Evolutionary conservation across 768 basidiomycete species (phyloP), one percentile per base, ranked within the genome.

Genomic region (Tylopilus intermedius): DNA sequence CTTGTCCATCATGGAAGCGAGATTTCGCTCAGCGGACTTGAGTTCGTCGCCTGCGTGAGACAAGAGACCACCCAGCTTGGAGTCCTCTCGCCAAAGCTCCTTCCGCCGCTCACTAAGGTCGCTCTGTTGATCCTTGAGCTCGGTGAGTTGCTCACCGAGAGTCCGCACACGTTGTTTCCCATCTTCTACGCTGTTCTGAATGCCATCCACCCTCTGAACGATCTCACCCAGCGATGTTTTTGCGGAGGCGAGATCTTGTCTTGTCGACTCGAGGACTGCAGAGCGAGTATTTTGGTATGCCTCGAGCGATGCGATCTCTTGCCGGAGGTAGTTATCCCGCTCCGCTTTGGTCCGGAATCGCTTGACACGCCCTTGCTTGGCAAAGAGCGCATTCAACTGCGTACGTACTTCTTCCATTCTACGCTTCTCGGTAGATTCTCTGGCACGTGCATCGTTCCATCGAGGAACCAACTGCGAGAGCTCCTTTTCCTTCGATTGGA

Each of bases 1-100:
- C 76, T 94, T 93, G 69, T 99, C 96, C 91, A 98, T 95, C 85
- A 95, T 96, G 14, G 85, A 78, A 5, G 88, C 83, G 30, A 98
- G 72, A 11, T 71, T 73, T 49, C 94, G 76, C 70, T 98, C 93
- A 0, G 90, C 84, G 2, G 78, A 79, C 62, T 87, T 80, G 59
- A 95, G 73, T 67, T 97, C 90, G 51, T 91, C 88, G 11, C 76
- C 76, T 2, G 90, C 92, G 49, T 90, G 81, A 32, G 77, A 78
- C 2, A 91, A 83, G 14, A 86, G 75, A 52, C 85, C 86, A 57
- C 87, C 83, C 40, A 96, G 71, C 67, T 90, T 95, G 0, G 90
- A 86, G 56, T 98, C 95, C 68, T 95, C 93, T 60, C 94, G 78
- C 95, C 96, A 97, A 30, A 92, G 67, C 47, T 95, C 93, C 77